Evolutionary conservation across 176 grass and related monocot genomes (phyloP).

Genomic region (Leersia perrieri): DNA sequence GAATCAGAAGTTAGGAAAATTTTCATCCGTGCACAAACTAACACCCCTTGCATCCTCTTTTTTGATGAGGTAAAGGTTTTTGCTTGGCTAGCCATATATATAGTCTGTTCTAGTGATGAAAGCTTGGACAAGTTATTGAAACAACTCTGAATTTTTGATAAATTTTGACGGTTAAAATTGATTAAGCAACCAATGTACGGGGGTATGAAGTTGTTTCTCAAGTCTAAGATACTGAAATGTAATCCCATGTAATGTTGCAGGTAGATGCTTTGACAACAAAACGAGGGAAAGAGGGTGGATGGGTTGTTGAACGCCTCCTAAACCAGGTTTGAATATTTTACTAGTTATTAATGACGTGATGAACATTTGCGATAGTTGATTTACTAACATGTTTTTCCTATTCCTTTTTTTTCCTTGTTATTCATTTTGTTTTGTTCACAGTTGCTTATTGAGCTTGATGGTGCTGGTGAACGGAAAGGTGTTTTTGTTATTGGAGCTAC

Average conservation of each 20-base stretch:
- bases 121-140: not conserved
- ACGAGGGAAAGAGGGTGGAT: conserved; percentile 78
- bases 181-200: not conserved
- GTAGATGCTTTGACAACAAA: conserved; percentile 94
- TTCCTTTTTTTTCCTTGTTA: not conserved
- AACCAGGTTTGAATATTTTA: conserved; percentile 58
- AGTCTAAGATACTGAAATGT: conserved; percentile 6
- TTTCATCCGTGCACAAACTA: conserved; percentile 83
- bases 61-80: conserved; percentile 78
- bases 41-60: conserved; percentile 86
- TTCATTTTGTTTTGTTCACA: conserved; percentile 32
- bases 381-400: not conserved
- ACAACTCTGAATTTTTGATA: not conserved
- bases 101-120: not conserved
- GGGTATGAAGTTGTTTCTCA: not conserved
- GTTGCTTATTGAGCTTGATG: conserved; percentile 91
- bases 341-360: too few species aligned
- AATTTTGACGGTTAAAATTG: not conserved
- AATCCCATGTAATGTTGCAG: conserved; percentile 39
- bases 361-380: not conserved
- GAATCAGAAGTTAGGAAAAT: conserved; percentile 92
- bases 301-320: conserved; percentile 76
- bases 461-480: conserved; percentile 69
- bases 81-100: not conserved
- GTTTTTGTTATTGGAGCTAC: conserved; percentile 94